Conservation (phyloP, 805 yeast species). For the Candida corydali region DNA sequence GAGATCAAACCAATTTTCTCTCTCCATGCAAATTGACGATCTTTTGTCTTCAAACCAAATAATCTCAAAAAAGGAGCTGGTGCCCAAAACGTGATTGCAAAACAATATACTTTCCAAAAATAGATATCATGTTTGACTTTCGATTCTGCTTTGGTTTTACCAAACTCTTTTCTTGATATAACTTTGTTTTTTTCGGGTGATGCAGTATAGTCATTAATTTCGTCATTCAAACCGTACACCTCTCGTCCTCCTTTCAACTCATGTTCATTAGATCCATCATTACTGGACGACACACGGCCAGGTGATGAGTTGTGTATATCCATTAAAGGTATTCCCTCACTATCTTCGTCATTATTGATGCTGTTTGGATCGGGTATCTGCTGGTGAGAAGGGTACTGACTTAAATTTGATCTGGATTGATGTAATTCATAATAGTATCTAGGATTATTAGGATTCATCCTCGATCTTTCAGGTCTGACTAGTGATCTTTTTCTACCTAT, state of each 20-base stretch:
- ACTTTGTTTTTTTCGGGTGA: slow-evolving; percentile 22
- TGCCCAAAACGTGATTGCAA: slow-evolving; percentile 84
- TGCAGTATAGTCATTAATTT: slow-evolving; percentile 26
- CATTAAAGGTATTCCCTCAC: slow-evolving; percentile 43
- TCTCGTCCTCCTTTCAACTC: slow-evolving; percentile 39
- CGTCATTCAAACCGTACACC: slow-evolving; percentile 61
- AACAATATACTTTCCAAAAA: slow-evolving; percentile 82
- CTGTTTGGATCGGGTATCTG: not conserved
- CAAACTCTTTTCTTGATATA: slow-evolving; percentile 12
- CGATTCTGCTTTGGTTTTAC: slow-evolving; percentile 9
- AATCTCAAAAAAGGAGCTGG: slow-evolving; percentile 68
- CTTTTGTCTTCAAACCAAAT: slow-evolving; percentile 75
- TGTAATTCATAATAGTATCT: slow-evolving; percentile 55
- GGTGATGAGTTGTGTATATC: slow-evolving; percentile 21
- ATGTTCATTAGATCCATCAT: not conserved
- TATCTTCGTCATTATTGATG: slow-evolving; percentile 15
- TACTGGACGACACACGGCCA: not conserved
- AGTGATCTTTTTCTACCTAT: slow-evolving; percentile 60
- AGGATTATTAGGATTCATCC: slow-evolving; percentile 64
- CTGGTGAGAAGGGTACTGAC: not conserved
- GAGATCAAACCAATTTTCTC: slow-evolving; percentile 87
- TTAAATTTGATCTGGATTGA: slow-evolving; percentile 7
- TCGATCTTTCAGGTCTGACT: slow-evolving; percentile 79
- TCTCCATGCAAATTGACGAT: slow-evolving; percentile 94
- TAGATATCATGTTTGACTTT: slow-evolving; percentile 24